A percentile compares a stretch with the other conserved stretches of the same genome.
These are phyloP conservation scores for Suillus weaverae DNA, from an alignment of 768 basidiomycete species.

Conservation along the genomic window DNA sequence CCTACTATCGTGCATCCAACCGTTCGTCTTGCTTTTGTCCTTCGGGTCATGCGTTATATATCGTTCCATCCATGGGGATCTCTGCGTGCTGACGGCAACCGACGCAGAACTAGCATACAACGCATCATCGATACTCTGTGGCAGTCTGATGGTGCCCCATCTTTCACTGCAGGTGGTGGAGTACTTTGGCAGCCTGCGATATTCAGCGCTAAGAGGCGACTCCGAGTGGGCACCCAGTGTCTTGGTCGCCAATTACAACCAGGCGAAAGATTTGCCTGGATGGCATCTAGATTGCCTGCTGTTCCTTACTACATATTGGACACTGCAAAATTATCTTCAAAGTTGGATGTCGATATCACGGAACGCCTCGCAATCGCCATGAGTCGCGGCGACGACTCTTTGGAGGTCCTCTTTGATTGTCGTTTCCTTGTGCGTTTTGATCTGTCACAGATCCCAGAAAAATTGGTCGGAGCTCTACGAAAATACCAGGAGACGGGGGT, in stretches of 20 bases:
- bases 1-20: conserved; percentile 33
- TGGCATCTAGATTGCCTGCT: conserved; percentile 60
- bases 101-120: conserved; percentile 46
- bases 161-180: conserved; percentile 58
- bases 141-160: conserved; percentile 27
- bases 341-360: conserved; percentile 46
- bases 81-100: conserved; percentile 56
- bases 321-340: conserved; percentile 23
- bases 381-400: conserved; percentile 18
- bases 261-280: conserved; percentile 49
- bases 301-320: conserved; percentile 33
- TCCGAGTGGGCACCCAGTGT: conserved; percentile 20
- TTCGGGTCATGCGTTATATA: conserved; percentile 64
- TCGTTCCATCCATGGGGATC: conserved; percentile 81
- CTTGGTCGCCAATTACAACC: conserved; percentile 14
- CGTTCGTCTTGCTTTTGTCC: conserved; percentile 43
- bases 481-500: conserved; percentile 16
- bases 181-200: conserved; percentile 65
- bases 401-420: conserved; percentile 59
- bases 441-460: conserved; percentile 41
- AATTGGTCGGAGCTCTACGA: conserved; percentile 32
- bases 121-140: conserved; percentile 54
- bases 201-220: conserved; percentile 24
- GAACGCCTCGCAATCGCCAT: conserved; percentile 16
- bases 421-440: conserved; percentile 59